Evolutionary conservation across 768 basidiomycete species (phyloP).

Genomic region (Auriscalpium vulgare): DNA sequence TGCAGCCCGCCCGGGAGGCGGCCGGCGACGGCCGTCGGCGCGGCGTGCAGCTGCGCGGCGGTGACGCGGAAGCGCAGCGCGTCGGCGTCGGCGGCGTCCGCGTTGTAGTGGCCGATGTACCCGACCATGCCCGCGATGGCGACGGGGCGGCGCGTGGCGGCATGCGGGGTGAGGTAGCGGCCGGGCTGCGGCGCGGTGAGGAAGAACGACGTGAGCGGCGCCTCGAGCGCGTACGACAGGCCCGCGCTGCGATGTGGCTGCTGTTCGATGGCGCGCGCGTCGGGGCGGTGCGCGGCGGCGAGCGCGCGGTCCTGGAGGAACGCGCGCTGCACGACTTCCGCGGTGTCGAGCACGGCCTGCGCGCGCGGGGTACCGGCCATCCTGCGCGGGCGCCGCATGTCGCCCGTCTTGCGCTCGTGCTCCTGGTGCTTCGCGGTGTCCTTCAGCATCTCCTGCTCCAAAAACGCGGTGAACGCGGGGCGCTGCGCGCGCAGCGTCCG

Average conservation of each 20-base stretch:
- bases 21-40: neutral
- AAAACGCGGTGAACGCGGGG: conserved; percentile 43
- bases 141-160: conserved; percentile 20
- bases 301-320: conserved; percentile 34
- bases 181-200: conserved; percentile 49
- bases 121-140: conserved; percentile 40
- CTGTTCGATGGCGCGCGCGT: conserved; percentile 42
- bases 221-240: conserved; percentile 48
- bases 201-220: conserved; percentile 46
- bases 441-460: conserved; percentile 23
- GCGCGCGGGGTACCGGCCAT: conserved; percentile 12
- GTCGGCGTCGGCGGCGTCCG: neutral
- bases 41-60: neutral
- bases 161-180: conserved; percentile 27
- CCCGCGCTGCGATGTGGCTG: conserved; percentile 59
- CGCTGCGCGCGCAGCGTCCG: conserved; percentile 48
- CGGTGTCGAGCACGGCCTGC: conserved; percentile 5
- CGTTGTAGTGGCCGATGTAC: conserved; percentile 10
- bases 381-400: neutral
- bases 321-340: conserved; percentile 19
- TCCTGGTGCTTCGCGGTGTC: neutral
- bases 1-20: no score
- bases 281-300: conserved; percentile 14
- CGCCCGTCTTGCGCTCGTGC: neutral
- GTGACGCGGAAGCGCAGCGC: neutral